phyloP scores from a whole-genome alignment of 2,329 filamentous ascomycete genomes.

The Ceratocystis huliohia region DNA sequence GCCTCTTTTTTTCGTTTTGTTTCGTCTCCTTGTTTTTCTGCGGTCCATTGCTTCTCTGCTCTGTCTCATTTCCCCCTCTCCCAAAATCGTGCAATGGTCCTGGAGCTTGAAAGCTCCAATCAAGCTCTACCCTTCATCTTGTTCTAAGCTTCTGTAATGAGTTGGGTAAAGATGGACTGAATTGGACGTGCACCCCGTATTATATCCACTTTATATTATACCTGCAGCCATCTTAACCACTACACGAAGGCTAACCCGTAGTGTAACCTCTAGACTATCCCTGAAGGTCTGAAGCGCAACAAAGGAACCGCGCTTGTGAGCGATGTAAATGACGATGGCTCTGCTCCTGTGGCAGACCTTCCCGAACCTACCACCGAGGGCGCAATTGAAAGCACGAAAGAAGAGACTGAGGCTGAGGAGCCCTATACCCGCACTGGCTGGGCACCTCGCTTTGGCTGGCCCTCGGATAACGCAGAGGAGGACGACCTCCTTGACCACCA shows the following conservation, averaged over 20 bases:
- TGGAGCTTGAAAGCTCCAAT: background rate
- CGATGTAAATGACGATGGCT: slow-evolving; percentile 59
- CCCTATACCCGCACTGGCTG: slow-evolving; percentile 55
- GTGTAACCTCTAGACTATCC: slow-evolving; percentile 39
- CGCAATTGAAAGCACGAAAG: slow-evolving; percentile 44
- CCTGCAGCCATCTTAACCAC: background rate
- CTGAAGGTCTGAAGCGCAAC: slow-evolving; percentile 49
- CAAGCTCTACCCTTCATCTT: background rate
- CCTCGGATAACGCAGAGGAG: slow-evolving; percentile 42
- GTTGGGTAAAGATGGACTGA: background rate
- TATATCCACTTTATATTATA: background rate
- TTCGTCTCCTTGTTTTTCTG: slow-evolving; percentile 17
- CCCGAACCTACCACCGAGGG: slow-evolving; percentile 61
- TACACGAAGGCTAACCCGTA: background rate
- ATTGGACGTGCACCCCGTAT: background rate
- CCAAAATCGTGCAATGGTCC: background rate
- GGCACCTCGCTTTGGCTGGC: slow-evolving; percentile 73
- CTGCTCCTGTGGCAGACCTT: slow-evolving; percentile 59
- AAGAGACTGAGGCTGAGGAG: slow-evolving; percentile 40
- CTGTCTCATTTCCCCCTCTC: background rate
- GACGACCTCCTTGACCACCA: slow-evolving; percentile 74
- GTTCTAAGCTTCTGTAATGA: slow-evolving; percentile 21
- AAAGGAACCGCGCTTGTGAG: slow-evolving; percentile 61
- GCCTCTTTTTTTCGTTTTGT: background rate
- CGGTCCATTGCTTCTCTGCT: slow-evolving; percentile 9